phyloP scores from a whole-genome alignment of 306 rosid genomes.

The Adenanthera pavonina region DNA sequence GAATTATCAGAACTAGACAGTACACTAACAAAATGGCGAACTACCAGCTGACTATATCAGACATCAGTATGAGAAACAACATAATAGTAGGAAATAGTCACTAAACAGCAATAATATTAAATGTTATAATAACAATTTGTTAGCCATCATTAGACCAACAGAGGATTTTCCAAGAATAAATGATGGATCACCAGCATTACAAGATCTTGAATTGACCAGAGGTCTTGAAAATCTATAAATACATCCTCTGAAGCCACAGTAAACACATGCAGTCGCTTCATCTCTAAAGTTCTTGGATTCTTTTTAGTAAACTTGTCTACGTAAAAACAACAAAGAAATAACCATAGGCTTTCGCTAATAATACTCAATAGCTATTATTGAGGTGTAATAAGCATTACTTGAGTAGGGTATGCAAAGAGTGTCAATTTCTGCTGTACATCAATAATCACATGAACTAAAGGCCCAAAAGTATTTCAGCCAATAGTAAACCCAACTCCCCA shows the following conservation, averaged over 20 bases:
- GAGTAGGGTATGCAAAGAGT: too few relatives aligned
- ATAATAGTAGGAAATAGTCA: slow-evolving; percentile 4
- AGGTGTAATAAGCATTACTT: too few relatives aligned
- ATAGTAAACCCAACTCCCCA: background rate
- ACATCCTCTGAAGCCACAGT: background rate
- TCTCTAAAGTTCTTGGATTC: background rate
- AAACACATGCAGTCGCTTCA: background rate
- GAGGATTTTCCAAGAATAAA: background rate
- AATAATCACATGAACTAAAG: slow-evolving; percentile 11
- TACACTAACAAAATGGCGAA: slow-evolving; percentile 5
- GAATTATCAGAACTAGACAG: slow-evolving; percentile 9
- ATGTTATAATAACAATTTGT: background rate
- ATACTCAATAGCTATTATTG: background rate
- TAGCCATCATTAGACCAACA: slow-evolving; percentile 15
- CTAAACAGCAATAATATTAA: background rate
- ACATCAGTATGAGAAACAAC: slow-evolving; percentile 12
- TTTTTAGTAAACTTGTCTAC: background rate
- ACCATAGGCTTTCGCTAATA: background rate
- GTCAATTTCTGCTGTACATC: background rate
- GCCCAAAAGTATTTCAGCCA: background rate
- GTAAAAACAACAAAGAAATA: background rate
- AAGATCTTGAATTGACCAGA: slow-evolving; percentile 1
- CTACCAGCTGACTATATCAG: slow-evolving; percentile 14
- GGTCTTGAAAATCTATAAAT: background rate
- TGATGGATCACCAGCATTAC: background rate